Conservation (phyloP, 1,284 basidiomycete genomes). For the Fomitopsis schrenkii region DNA sequence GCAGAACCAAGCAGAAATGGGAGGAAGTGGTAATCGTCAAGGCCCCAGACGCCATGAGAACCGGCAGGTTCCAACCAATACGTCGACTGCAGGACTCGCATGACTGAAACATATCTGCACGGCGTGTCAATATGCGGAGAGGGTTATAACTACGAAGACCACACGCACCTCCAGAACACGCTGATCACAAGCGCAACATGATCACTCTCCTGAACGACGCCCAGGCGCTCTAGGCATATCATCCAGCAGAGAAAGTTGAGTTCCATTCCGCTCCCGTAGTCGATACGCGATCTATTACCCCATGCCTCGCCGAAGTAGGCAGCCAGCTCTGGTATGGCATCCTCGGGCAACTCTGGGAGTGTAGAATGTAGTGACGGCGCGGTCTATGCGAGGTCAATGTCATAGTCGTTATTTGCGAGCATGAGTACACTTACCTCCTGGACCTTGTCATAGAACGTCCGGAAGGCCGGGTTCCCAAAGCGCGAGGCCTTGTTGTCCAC, state of each 20-base stretch:
- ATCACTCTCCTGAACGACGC: constrained; percentile 65
- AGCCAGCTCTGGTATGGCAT: constrained; percentile 64
- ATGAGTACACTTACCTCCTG: constrained; percentile 46
- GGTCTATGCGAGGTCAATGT: constrained; percentile 25
- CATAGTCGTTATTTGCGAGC: not conserved
- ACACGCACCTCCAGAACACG: constrained; percentile 82
- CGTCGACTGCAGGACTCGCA: constrained; percentile 87
- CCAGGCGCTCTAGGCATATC: constrained; percentile 81
- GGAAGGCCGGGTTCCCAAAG: constrained; percentile 97
- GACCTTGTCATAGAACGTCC: constrained; percentile 86
- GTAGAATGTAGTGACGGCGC: constrained; percentile 50
- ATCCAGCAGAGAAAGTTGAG: constrained; percentile 97
- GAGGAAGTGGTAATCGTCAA: constrained; percentile 97
- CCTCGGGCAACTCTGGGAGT: constrained; percentile 55
- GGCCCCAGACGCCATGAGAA: constrained; percentile 97
- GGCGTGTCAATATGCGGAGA: not conserved
- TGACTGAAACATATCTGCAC: constrained; percentile 79
- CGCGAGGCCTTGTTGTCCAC: constrained; percentile 89
- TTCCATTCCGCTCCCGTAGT: constrained; percentile 99
- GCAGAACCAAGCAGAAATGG: constrained; percentile 91
- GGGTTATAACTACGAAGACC: not conserved
- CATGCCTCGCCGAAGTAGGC: constrained; percentile 86
- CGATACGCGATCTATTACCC: constrained; percentile 91
- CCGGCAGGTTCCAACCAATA: constrained; percentile 99
- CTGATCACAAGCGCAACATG: constrained; percentile 76